Base-by-base conservation (phyloP, 2,329 filamentous ascomycete genomes). In the Epichloe scottii region DNA sequence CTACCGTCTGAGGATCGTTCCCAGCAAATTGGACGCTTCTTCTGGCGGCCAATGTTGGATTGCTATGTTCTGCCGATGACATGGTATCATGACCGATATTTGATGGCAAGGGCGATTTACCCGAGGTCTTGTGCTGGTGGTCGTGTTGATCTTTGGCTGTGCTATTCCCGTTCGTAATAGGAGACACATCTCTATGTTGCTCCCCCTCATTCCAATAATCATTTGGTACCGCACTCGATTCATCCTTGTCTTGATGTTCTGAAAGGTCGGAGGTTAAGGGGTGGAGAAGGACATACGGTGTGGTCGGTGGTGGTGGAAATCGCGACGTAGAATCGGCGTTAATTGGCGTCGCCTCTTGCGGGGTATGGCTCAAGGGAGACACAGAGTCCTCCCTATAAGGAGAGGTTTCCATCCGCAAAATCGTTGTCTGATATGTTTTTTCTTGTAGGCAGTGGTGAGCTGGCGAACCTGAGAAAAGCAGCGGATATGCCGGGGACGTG, bases 1-100 rank as follows among this genome's bases (percentile, higher is more conserved):
- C 68, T 35, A 78, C 80, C 56, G 66, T 26, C 39, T 54, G 62
- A 56, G 68, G 66, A 47, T 80, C 74, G 14, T 76, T 70, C 33
- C 79, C 75, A 2, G 78, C 80, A 62, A 94, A 93, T 58, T 93
- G 87, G 3, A 94, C 87, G 62, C 84, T 91, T 51, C 79, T 77
- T 40, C 63, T 61, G 8, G 57, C 60, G 7, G 44, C 15, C 8
- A 47, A 38, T 5, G 51, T 39, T 3, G 46, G 43, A 39, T 50
- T 21, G 7, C 52, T 51, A 5, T 41, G 50, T 21, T 47, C 51
- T 14, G 12, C 14, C 10, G 43, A 15, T 14, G 42, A 11, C 7
- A 5, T n/a, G 26, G n/a, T 30, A 26, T 38, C 34, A 15, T 34
- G 35, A 19, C 38, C 50, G 7, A 30, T 19, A 14, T 44, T 37